phyloP scores from a whole-genome alignment of 257 asterid genomes.

The Handroanthus guayacan region DNA sequence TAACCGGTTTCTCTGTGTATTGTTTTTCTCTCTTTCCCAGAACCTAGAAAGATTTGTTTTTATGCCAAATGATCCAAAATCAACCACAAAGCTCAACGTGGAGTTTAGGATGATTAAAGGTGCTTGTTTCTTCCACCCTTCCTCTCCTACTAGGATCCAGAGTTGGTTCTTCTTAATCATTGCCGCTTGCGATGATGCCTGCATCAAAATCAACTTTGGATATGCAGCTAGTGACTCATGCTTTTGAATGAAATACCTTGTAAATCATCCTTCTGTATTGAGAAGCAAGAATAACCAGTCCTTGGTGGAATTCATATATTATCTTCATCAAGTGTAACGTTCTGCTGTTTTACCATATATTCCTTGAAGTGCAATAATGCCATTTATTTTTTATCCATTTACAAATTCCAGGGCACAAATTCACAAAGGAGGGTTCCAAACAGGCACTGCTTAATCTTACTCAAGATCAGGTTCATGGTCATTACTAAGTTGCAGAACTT shows the following conservation, averaged over 20 bases:
- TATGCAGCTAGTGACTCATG: slow-evolving; percentile 4
- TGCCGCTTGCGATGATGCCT: slow-evolving; percentile 16
- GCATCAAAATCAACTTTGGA: not conserved
- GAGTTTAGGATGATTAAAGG: slow-evolving; percentile 85
- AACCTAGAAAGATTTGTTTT: slow-evolving; percentile 64
- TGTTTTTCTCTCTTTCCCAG: slow-evolving; percentile 46
- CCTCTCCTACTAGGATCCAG: not conserved
- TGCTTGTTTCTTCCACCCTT: slow-evolving; percentile 36
- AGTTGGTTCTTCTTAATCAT: slow-evolving; percentile 3
- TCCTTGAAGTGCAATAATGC: slow-evolving; percentile 22
- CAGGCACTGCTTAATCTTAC: slow-evolving; percentile 82
- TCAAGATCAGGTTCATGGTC: slow-evolving; percentile 65
- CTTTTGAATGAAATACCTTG: not conserved
- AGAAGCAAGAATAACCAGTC: not conserved
- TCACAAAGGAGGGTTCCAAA: slow-evolving; percentile 78
- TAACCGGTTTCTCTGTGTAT: slow-evolving; percentile 23
- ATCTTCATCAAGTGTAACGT: slow-evolving; percentile 6
- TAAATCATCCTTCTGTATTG: slow-evolving; percentile 17
- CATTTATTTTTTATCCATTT: not conserved
- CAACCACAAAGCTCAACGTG: slow-evolving; percentile 73
- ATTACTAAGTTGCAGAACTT: slow-evolving; percentile 17
- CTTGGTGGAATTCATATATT: slow-evolving; percentile 4
- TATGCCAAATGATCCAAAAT: slow-evolving; percentile 72
- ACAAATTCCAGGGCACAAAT: slow-evolving; percentile 64
- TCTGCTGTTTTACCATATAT: slow-evolving; percentile 17